Base-by-base conservation (phyloP, 345 rosid genomes). In the Erodium maritimum region DNA sequence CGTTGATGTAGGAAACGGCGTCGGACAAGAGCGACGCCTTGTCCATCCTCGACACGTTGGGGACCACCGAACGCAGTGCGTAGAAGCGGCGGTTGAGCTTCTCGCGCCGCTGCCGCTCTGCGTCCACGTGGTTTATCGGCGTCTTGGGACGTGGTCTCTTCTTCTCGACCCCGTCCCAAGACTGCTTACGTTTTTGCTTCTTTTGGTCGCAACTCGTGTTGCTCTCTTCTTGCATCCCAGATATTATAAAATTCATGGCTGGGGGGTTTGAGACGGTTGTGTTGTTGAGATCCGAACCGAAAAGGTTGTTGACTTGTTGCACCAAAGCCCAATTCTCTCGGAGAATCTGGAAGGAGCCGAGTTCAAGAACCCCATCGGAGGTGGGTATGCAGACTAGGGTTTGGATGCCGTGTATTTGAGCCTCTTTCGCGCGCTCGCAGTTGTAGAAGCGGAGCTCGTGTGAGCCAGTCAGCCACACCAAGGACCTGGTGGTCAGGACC, bases 41-140 rank as follows among this genome's bases (percentile, higher is more conserved):
- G n/a, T n/a, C n/a, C n/a, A n/a, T n/a, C n/a, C n/a, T n/a, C 17
- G 96, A 79, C 62, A 86, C 89, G 67, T 82, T 84, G 50, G 91
- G 95, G 5, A 89, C 95, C 63, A 82, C 91, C 22, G 96, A 88
- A 50, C 95, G 78, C 46, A 89, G 74, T 1, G 91, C 82, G 67
- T 84, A 84, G 79, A 89, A 86, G 16, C 82, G 67, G 71, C 79
- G 78, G 87, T 84, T 89, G 23, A 86, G 86, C 75, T 89, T 89
- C 74, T 84, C 89, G 16, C 96, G 79, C 69, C 96, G 74, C 73
- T 84, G 83, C 62, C 96, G 61, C 71, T 90, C 95, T 0, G 96
- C 86, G 67, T 90, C 90, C 24, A 86, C 96, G 24, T 84, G 89
- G 75, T n/a, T n/a, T n/a, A n/a, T n/a, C n/a, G n/a, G n/a, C n/a